Base-by-base conservation (phyloP, 331 rosid genomes). In the Acacia concinna region DNA sequence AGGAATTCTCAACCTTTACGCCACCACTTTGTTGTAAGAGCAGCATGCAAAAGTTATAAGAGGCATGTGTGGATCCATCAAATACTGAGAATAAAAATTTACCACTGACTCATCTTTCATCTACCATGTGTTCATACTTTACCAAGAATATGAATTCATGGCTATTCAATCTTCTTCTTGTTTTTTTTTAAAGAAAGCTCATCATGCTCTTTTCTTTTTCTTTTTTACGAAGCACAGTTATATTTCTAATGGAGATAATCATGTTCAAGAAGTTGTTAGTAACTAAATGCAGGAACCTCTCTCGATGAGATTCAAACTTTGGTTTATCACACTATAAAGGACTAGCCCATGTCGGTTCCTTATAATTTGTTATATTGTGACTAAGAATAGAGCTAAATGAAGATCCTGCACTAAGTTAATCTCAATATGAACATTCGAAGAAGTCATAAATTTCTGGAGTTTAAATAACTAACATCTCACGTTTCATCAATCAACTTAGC, bases 11-110 rank as follows among this genome's bases (percentile, higher is more conserved):
- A 51, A 54, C 76, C 81, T 78, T 84, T 83, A 35, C 69, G 76
- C 83, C 81, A 74, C 82, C 85, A 87, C 82, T 81, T 75, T 67
- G 28, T 21, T 86, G 81, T 51, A 51, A 51, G 27, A 51, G 59
- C 56, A 18, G 1, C 56, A 49, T 18, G 57, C 57, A 18, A 49
- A 43, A 20, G 23, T 49, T 49, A 49, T 6, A 20, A 23, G 8
- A 23, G 57, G 4, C 25, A 49, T 49, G 25, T 49, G 57, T 49
- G 57, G 9, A 49, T 49, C 57, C 21, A 49, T 49, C 54, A 25
- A 43, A 68, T 46, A 46, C n/a, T 46, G 0, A 17, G 1, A 12
- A 13, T 4, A 15, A 46, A 15, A 46, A 46, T 14, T 12, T 3
- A 46, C 52, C 20, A 46, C 15, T 3, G n/a, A 12, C 20, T 46